phyloP scores from a whole-genome alignment of 768 basidiomycete genomes.

The Termitomyces sp. region DNA sequence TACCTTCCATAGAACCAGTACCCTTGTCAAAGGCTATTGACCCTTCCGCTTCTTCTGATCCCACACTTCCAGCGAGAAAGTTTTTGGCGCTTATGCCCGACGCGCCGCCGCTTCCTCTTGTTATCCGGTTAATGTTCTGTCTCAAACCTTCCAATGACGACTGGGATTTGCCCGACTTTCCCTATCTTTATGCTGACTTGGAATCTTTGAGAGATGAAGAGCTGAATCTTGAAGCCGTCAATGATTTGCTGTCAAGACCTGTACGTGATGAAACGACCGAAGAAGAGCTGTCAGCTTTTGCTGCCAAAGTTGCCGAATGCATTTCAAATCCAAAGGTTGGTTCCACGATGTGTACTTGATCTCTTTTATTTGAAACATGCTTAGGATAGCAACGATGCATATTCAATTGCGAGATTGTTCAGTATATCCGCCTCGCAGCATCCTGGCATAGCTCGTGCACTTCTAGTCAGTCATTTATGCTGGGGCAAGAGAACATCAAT shows the following conservation, averaged over 20 bases:
- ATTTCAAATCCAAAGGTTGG: slow-evolving; percentile 51
- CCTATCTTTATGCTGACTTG: slow-evolving; percentile 64
- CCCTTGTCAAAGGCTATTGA: slow-evolving; percentile 53
- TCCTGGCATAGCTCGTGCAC: slow-evolving; percentile 48
- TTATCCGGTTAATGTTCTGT: slow-evolving; percentile 74
- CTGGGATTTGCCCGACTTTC: slow-evolving; percentile 74
- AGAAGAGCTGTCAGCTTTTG: slow-evolving; percentile 52
- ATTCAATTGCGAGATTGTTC: slow-evolving; percentile 58
- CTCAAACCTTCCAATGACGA: slow-evolving; percentile 77
- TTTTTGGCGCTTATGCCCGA: slow-evolving; percentile 60
- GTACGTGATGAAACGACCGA: slow-evolving; percentile 51
- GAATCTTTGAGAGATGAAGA: slow-evolving; percentile 41
- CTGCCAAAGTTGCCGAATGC: slow-evolving; percentile 48
- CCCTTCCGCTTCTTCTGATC: slow-evolving; percentile 55
- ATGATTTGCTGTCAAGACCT: slow-evolving; percentile 51
- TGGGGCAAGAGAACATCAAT: neutral
- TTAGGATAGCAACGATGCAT: slow-evolving; percentile 54
- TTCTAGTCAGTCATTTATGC: slow-evolving; percentile 30
- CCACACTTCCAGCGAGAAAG: slow-evolving; percentile 56
- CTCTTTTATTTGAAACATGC: neutral
- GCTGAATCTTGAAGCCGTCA: slow-evolving; percentile 56
- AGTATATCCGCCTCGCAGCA: slow-evolving; percentile 65
- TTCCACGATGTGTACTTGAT: neutral
- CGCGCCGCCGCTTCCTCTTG: slow-evolving; percentile 58
- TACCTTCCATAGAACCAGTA: slow-evolving; percentile 30